Conservation (phyloP, 1,284 basidiomycete genomes). For the Naganishia liquefaciens region DNA sequence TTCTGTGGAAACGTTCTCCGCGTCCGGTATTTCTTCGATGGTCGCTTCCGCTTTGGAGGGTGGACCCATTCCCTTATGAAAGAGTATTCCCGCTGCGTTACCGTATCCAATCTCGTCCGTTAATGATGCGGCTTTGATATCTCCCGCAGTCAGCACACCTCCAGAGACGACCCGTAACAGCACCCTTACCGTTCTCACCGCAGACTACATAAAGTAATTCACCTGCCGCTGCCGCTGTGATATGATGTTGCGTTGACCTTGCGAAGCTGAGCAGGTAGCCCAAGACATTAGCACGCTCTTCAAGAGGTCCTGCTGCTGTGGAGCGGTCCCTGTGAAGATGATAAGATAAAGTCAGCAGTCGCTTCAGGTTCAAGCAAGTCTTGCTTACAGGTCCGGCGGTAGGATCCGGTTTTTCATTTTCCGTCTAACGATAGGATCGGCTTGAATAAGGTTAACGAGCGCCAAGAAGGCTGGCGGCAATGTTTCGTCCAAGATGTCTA, state of each 20-base stretch:
- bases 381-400: slow-evolving; percentile 64
- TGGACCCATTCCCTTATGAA: slow-evolving; percentile 77
- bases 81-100: slow-evolving; percentile 86
- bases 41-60: slow-evolving; percentile 56
- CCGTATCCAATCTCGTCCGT: slow-evolving; percentile 82
- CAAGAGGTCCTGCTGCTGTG: slow-evolving; percentile 60
- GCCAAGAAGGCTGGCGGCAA: slow-evolving; percentile 73
- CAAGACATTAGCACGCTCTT: slow-evolving; percentile 68
- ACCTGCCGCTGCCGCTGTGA: slow-evolving; percentile 73
- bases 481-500: slow-evolving; percentile 59
- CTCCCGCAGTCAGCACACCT: background rate
- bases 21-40: slow-evolving; percentile 56
- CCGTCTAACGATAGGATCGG: slow-evolving; percentile 61
- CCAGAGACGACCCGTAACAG: background rate
- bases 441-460: slow-evolving; percentile 66
- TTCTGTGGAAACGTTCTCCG: slow-evolving; percentile 33
- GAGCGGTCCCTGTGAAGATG: slow-evolving; percentile 64
- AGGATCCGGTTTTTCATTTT: slow-evolving; percentile 67
- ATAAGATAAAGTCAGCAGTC: background rate
- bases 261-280: slow-evolving; percentile 79
- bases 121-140: slow-evolving; percentile 64
- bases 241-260: slow-evolving; percentile 67
- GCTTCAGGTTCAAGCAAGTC: background rate
- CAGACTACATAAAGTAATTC: slow-evolving; percentile 81
- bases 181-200: slow-evolving; percentile 69